Conservation (phyloP, 2,329 filamentous ascomycete genomes). For the Colletotrichum chrysophilum region DNA sequence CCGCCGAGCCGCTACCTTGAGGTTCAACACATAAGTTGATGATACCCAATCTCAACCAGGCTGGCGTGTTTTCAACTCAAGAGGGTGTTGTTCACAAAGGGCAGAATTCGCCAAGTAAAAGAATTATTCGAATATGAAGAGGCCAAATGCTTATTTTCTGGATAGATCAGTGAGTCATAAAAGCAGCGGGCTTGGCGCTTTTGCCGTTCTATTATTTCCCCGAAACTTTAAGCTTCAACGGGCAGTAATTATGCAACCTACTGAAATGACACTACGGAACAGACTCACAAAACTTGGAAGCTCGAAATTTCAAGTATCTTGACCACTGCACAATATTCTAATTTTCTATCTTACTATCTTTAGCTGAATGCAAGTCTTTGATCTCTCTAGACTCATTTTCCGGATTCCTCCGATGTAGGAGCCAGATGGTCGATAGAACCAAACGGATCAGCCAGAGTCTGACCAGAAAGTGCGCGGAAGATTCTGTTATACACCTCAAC, state of each 20-base stretch:
- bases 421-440: neutral
- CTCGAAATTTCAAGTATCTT: rapidly evolving
- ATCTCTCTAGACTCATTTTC: neutral
- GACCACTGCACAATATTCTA: rapidly evolving
- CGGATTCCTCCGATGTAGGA: neutral
- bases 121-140: too few species aligned
- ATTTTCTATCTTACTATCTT: rapidly evolving
- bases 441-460: neutral
- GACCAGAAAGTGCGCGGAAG: neutral
- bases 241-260: rapidly evolving
- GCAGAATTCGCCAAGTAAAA: neutral
- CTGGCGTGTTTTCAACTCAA: rapidly evolving
- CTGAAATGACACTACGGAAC: rapidly evolving
- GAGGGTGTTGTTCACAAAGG: rapidly evolving
- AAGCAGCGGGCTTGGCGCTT: neutral
- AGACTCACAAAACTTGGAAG: neutral
- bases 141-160: neutral
- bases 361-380: rapidly evolving
- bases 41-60: rapidly evolving
- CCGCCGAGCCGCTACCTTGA: neutral
- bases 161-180: rapidly evolving
- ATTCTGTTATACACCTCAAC: neutral
- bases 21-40: neutral
- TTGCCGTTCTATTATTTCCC: neutral
- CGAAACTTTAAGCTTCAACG: neutral